phyloP scores from a whole-genome alignment of 805 yeast species.

The Ogataea trehalophila region DNA sequence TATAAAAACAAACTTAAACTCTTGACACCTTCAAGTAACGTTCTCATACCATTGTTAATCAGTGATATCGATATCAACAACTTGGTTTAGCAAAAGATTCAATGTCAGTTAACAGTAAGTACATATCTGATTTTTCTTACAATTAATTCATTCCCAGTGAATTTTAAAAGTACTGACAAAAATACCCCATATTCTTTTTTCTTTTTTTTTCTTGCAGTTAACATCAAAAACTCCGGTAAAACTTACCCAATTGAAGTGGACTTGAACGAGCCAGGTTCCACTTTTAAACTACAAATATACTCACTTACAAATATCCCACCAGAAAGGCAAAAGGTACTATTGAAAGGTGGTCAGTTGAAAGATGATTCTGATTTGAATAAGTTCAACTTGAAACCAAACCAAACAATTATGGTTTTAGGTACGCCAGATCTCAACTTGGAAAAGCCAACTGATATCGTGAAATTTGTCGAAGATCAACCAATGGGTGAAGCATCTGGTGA shows the following conservation, averaged over 20 bases:
- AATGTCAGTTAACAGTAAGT: constrained; percentile 6
- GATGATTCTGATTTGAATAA: constrained; percentile 53
- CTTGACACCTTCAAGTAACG: too few relatives aligned
- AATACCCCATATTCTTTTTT: too few relatives aligned
- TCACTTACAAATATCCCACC: constrained; percentile 78
- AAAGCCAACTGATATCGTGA: constrained; percentile 49
- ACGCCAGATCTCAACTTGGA: constrained; percentile 55
- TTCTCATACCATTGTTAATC: too few relatives aligned
- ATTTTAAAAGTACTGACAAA: too few relatives aligned
- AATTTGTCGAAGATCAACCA: constrained; percentile 60
- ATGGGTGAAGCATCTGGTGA: constrained; percentile 17
- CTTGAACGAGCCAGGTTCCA: constrained; percentile 50
- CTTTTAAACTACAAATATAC: constrained; percentile 64
- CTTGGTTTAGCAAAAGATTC: too few relatives aligned
- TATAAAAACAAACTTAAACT: neutral
- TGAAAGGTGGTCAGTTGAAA: constrained; percentile 82
- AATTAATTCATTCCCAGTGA: too few relatives aligned
- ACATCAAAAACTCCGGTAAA: constrained; percentile 67
- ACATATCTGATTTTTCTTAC: too few relatives aligned
- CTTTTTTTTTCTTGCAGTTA: constrained; percentile 22
- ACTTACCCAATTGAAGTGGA: constrained; percentile 54
- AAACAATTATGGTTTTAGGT: constrained; percentile 83
- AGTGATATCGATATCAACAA: too few relatives aligned
- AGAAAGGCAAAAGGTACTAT: constrained; percentile 82
- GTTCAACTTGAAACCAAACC: constrained; percentile 57